A percentile compares a stretch with the other conserved stretches of the same genome.
phyloP scores from a whole-genome alignment of 352 stramenopile genomes.

The Phytophthora sojae region DNA sequence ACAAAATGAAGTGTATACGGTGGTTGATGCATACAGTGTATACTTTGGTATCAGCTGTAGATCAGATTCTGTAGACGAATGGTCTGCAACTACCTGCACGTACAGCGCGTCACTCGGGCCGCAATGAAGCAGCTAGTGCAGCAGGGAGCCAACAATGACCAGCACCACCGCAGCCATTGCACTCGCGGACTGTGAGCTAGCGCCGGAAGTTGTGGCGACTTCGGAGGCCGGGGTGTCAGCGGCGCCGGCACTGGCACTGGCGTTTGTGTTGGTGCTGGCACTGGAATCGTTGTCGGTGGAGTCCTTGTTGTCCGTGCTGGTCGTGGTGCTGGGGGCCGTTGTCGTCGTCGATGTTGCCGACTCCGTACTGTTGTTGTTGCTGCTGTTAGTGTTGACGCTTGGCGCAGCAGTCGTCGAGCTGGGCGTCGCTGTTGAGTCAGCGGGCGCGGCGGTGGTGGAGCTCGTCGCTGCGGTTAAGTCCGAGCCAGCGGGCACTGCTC shows the following conservation, averaged over 20 bases:
- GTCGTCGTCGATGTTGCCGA: too few relatives aligned
- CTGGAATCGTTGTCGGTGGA: too few relatives aligned
- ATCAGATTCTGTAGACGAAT: background rate
- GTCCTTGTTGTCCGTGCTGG: too few relatives aligned
- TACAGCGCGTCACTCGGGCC: background rate
- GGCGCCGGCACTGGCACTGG: background rate
- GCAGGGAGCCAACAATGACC: conserved; percentile 3
- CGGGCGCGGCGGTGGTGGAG: too few relatives aligned
- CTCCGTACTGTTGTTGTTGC: too few relatives aligned
- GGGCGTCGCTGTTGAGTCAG: too few relatives aligned
- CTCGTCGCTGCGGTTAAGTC: too few relatives aligned
- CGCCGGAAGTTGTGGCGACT: background rate
- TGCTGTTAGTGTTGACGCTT: too few relatives aligned
- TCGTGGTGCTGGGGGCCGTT: too few relatives aligned
- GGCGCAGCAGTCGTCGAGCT: too few relatives aligned
- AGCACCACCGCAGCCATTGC: conserved; percentile 5
- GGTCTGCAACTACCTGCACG: background rate
- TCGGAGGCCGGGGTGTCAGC: background rate
- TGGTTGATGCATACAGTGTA: background rate
- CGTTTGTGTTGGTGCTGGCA: background rate
- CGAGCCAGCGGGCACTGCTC: too few relatives aligned
- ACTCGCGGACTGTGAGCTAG: background rate
- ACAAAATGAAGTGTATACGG: background rate
- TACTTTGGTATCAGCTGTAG: background rate
- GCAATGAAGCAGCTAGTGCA: background rate